Conservation (phyloP, 2,329 filamentous ascomycete species). For the Pseudogymnoascus sp. region DNA sequence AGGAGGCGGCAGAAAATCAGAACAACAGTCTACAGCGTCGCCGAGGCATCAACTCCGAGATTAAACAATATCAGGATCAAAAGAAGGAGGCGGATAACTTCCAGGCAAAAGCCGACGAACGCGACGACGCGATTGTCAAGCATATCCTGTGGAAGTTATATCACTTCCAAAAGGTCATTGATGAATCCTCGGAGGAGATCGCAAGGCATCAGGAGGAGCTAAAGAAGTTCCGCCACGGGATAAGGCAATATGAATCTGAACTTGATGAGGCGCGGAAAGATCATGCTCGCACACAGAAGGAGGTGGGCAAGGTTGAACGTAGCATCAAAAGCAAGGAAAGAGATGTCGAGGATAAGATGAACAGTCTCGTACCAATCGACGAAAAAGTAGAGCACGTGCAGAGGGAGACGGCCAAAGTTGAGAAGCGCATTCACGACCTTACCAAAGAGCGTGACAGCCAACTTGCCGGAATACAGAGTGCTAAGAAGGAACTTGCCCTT, state of each 20-base stretch:
- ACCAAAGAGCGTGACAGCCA: slow-evolving; percentile 71
- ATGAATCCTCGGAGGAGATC: slow-evolving; percentile 83
- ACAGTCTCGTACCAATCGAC: slow-evolving; percentile 77
- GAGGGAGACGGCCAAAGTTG: slow-evolving; percentile 60
- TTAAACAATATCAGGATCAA: slow-evolving; percentile 95
- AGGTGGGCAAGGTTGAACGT: slow-evolving; percentile 75
- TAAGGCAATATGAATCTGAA: slow-evolving; percentile 73
- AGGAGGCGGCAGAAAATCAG: slow-evolving; percentile 81
- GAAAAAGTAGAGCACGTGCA: slow-evolving; percentile 81
- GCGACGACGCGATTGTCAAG: slow-evolving; percentile 82
- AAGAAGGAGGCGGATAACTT: slow-evolving; percentile 94
- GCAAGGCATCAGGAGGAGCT: slow-evolving; percentile 90
- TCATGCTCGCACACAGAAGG: slow-evolving; percentile 68
- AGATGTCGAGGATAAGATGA: slow-evolving; percentile 78
- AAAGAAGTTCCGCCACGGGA: slow-evolving; percentile 81
- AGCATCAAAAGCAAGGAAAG: slow-evolving; percentile 80
- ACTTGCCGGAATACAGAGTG: slow-evolving; percentile 58
- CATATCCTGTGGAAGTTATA: slow-evolving; percentile 96
- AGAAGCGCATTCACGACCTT: slow-evolving; percentile 61
- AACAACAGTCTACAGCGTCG: slow-evolving; percentile 81
- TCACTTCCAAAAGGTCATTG: slow-evolving; percentile 88
- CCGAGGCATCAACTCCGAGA: slow-evolving; percentile 92
- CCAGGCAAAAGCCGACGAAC: slow-evolving; percentile 80
- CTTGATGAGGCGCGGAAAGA: slow-evolving; percentile 77
- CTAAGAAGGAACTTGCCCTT: slow-evolving; percentile 69